Percentiles rank a stretch among this genome's conserved stretches.
phyloP scores from a whole-genome alignment of 305 asterid species.

The Fraxinus nigra region DNA sequence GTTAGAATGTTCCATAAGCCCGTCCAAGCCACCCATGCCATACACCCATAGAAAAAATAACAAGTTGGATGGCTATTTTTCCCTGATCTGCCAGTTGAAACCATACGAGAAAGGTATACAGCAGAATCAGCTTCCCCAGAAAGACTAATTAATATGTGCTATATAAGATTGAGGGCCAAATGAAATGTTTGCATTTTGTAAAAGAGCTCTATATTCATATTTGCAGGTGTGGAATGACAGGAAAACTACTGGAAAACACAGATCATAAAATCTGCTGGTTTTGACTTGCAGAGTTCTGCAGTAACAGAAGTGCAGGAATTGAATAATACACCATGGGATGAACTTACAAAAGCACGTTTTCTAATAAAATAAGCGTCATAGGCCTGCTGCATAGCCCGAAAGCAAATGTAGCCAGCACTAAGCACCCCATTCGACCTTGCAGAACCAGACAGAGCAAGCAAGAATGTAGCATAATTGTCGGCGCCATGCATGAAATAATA shows the following conservation, averaged over 20 bases:
- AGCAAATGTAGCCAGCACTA: constrained; percentile 79
- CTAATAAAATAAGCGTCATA: constrained; percentile 44
- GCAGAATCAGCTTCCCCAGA: not conserved
- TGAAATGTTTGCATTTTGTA: not conserved
- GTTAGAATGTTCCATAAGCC: not conserved
- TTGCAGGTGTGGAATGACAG: not conserved
- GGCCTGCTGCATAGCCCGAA: constrained; percentile 56
- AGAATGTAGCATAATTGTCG: constrained; percentile 51
- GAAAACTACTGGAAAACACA: not conserved
- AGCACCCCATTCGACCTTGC: constrained; percentile 92
- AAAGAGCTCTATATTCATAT: not conserved
- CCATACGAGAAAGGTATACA: not conserved
- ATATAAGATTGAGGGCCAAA: not conserved
- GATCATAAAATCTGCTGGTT: not conserved
- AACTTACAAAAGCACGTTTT: constrained; percentile 57
- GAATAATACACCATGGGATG: not conserved
- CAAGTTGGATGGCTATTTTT: not conserved
- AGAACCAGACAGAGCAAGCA: constrained; percentile 79
- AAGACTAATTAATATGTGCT: not conserved
- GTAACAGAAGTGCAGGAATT: not conserved
- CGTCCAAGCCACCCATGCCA: not conserved
- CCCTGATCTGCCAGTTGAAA: not conserved
- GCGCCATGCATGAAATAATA: constrained; percentile 54
- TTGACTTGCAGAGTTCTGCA: not conserved
- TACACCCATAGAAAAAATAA: not conserved